Evolutionary conservation across 768 basidiomycete species (phyloP), one percentile per base, ranked within the genome.

Genomic region (Kondoa malvinella): DNA sequence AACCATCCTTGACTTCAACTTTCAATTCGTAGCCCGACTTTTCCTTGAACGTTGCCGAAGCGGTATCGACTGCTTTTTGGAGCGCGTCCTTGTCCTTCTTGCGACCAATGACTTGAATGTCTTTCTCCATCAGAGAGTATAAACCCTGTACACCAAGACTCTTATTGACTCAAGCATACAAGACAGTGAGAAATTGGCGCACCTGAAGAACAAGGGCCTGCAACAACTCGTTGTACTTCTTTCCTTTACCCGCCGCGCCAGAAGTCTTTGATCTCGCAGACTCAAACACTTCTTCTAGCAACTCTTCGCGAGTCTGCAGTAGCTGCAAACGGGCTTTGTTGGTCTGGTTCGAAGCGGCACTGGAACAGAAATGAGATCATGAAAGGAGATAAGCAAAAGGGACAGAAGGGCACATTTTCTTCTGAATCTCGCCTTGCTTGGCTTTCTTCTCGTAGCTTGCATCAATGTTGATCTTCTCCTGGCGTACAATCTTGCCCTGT

Each of bases 401-500:
- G 16, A 56, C 27, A 16, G 17, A 1, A 4, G 79, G 85, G 68
- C 74, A 94, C 94, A 99, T 97, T 82, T 95, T 97, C 82, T 92
- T 90, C 40, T 91, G 84, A 21, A 90, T 86, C 76, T 97, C 90
- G 15, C 85, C 87, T 67, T 87, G 88, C 78, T 99, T 99, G 75
- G 84, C 84, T 80, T 90, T 96, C 85, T 95, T 94, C 79, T 96
- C 94, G 76, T 86, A 91, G 71, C 87, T 86, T 4, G 87, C 85
- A 76, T 99, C 95, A 75, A 99, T 95, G 16, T 91, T 86, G 70
- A 88, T 86, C 69, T 91, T 86, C 78, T 99, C 94, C 77, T 92
- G 89, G 77, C 92, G 90, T 29, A 99, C 94, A 68, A 97, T 86
- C 79, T 90, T 95, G 63, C 92, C 94, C 92, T 96, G 75, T 50